Percentiles rank a stretch among this genome's conserved stretches.
phyloP scores from a whole-genome alignment of 179 eudicot species.

The Spinacia oleracea region DNA sequence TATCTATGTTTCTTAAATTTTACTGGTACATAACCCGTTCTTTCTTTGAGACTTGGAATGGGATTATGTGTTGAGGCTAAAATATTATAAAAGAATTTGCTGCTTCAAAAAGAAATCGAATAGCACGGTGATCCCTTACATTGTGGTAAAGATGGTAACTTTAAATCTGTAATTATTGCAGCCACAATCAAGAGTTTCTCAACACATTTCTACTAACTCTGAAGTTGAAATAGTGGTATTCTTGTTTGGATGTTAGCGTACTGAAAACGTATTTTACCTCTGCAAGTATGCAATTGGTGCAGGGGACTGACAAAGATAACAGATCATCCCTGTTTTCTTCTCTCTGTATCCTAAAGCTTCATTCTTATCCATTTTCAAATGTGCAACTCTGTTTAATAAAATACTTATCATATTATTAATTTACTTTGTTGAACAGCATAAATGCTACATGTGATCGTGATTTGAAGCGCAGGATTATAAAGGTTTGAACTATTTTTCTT shows the following conservation, averaged over 20 bases:
- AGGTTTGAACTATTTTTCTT: slow-evolving; percentile 60
- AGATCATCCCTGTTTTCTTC: neutral
- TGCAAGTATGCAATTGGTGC: neutral
- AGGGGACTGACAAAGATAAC: neutral
- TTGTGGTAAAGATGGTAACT: neutral
- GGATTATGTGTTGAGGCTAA: neutral
- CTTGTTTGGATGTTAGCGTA: neutral
- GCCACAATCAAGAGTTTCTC: neutral
- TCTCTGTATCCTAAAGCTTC: neutral
- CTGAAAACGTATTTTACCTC: neutral
- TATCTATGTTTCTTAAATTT: neutral
- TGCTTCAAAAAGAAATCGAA: neutral
- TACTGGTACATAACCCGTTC: neutral
- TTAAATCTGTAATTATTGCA: neutral
- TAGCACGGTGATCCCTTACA: neutral
- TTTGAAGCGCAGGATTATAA: slow-evolving; percentile 89
- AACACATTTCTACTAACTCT: neutral
- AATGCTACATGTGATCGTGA: slow-evolving; percentile 99
- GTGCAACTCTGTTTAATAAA: neutral
- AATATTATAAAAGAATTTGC: neutral
- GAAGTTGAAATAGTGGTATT: neutral
- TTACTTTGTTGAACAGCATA: slow-evolving; percentile 61
- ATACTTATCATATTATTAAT: neutral
- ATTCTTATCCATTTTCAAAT: neutral
- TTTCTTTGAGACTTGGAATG: neutral